A percentile compares a stretch with the other conserved stretches of the same genome.
These are phyloP conservation scores for Phalaenopsis hybrid DNA, from an alignment of 116 monocot species.

Conservation along the genomic window DNA sequence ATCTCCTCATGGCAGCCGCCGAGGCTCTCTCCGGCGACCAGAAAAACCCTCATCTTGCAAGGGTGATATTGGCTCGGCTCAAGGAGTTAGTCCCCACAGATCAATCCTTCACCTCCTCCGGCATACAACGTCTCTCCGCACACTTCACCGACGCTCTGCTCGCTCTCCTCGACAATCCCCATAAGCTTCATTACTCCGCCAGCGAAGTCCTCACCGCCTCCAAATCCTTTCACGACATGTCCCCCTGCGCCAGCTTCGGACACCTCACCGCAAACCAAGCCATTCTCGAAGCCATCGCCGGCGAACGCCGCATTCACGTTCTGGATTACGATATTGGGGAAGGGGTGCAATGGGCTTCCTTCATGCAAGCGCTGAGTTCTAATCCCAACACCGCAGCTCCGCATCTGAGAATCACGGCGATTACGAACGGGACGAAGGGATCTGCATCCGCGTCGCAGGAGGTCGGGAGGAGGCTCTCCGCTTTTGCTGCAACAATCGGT, in stretches of 20 bases:
- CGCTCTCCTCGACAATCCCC: conserved; percentile 25
- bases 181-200: neutral
- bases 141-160: conserved; percentile 49
- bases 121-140: conserved; percentile 42
- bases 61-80: conserved; percentile 69
- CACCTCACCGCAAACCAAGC: conserved; percentile 39
- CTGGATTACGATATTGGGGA: conserved; percentile 44
- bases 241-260: conserved; percentile 27
- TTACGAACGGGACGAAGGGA: conserved; percentile 8
- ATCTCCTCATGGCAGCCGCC: conserved; percentile 42
- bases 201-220: conserved; percentile 30
- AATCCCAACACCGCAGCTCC: conserved; percentile 17
- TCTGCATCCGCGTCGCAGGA: conserved; percentile 20
- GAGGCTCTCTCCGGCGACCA: conserved; percentile 24
- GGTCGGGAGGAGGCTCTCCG: conserved; percentile 28
- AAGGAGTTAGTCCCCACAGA: conserved; percentile 26
- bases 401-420: conserved; percentile 41
- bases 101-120: neutral
- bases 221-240: conserved; percentile 51
- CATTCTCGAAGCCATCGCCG: conserved; percentile 31
- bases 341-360: conserved; percentile 45
- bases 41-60: conserved; percentile 26
- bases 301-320: conserved; percentile 33
- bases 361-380: conserved; percentile 37
- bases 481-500: conserved; percentile 43